Conservation (phyloP, 371 early-diverging fungal genomes). For the Furculomyces boomerangus region DNA sequence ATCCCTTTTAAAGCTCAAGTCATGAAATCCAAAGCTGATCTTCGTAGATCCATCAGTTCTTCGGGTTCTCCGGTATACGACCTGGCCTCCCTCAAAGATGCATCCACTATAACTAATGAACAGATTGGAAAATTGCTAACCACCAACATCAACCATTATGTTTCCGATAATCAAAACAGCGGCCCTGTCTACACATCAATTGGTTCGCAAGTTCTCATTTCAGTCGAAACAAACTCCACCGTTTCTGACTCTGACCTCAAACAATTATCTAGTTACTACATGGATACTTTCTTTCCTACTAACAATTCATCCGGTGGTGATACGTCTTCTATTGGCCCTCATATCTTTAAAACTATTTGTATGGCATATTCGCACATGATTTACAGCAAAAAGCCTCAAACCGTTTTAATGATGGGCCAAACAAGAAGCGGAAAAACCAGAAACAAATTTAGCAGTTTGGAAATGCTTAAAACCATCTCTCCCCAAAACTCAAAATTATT, state of each 20-base stretch:
- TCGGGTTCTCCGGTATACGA: too few relatives aligned
- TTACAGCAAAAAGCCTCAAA: neutral
- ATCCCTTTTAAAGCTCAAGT: too few relatives aligned
- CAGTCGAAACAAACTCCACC: neutral
- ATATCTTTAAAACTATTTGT: slow-evolving; percentile 18
- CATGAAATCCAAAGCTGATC: too few relatives aligned
- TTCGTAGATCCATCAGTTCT: too few relatives aligned
- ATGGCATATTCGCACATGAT: slow-evolving; percentile 13
- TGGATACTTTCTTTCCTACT: neutral
- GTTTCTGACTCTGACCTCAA: neutral
- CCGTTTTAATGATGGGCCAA: slow-evolving; percentile 46
- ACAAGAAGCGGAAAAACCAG: slow-evolving; percentile 80
- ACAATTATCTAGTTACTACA: neutral
- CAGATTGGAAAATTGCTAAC: too few relatives aligned
- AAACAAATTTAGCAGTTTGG: slow-evolving; percentile 10
- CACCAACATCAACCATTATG: too few relatives aligned
- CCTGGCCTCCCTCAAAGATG: too few relatives aligned
- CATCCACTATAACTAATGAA: too few relatives aligned
- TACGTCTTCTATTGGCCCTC: slow-evolving; percentile 10
- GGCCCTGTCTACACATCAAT: neutral
- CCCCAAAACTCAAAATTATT: neutral
- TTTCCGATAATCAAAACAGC: too few relatives aligned
- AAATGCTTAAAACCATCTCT: neutral
- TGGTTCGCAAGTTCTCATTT: neutral
- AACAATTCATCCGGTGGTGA: neutral